Evolutionary conservation across 2,329 filamentous ascomycete species (phyloP), one percentile per base, ranked within the genome.

Genomic region (Fusarium sp.): DNA sequence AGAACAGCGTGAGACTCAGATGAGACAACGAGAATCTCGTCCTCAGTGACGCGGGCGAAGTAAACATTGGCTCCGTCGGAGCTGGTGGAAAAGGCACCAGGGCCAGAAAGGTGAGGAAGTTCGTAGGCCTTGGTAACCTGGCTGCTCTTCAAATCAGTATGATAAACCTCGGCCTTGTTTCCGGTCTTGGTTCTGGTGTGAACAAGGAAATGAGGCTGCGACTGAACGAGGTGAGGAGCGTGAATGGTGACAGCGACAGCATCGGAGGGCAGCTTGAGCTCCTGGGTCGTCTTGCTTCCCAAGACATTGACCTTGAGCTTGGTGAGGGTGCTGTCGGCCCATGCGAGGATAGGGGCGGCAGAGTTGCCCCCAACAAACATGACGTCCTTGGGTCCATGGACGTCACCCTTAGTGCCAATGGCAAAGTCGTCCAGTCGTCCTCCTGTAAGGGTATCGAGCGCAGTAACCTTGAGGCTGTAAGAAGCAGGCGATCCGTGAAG

Each of bases 151-250:
- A 94, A 82, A 75, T 97, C 89, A 67, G 97, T 88, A 77, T 97
- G 94, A 79, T 92, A 98, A 36, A 98, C 92, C 70, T 97, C 93
- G 7, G 93, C 96, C 85, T 93, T 94, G 79, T 95, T 93, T 24
- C 90, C 90, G 6, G 85, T 85, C 41, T 86, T 86, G 1, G 94
- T 94, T 76, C 91, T 88, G 76, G 90, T 94, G 76, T 98, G 93
- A 10, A 98, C 93, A 38, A 98, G 85, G 84, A 98, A 97, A 84
- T 97, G 94, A 42, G 94, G 87, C 51, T 91, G 87, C 8, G 93
- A 92, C 78, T 93, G 92, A 36, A 90, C 84, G 63, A 92, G 87
- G 73, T 91, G 90, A 22, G 94, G 92, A 2, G 93, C 93, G 79
- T 97, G 94, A 28, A 98, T 86, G 63, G 91, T 86, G 58, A 93